Evolutionary conservation across 1,284 basidiomycete species (phyloP), one percentile per base, ranked within the genome.

Genomic region (Athelia psychrophila): DNA sequence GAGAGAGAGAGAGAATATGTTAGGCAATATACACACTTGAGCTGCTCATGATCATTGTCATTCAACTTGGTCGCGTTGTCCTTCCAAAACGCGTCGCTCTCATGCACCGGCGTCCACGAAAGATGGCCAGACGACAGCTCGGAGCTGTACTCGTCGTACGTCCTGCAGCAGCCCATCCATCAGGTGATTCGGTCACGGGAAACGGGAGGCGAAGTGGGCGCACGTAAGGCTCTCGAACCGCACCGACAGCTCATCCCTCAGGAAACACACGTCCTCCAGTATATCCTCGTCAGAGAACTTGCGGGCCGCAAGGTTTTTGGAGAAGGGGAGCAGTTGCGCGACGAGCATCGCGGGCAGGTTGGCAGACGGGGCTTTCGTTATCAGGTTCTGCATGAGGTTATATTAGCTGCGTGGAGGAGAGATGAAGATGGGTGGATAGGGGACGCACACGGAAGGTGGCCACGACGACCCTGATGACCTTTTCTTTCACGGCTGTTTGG

Each of bases 231-330:
- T 93, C 61, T 96, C 87, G 67, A 95, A 91, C 48, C 90, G 83
- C 38, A 79, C 75, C 47, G 84, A 84, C 20, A 99, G 76, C 64
- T 96, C 92, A 46, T 92, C 87, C 55, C 81, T 81, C 32, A 98
- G 77, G 68, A 87, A 95, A 51, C 88, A 81, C 18, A 98, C 81
- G 61, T 99, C 97, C 60, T 98, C 95, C 23, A 91, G 73, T 55
- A 98, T 86, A 61, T 98, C 95, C 58, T 96, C 93, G 64, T 98
- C 97, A 0, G 91, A 89, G 84, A 92, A 98, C 70, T 97, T 97
- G 52, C 96, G 82, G 9, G 81, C 73, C 44, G 83, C 81, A 20
- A 99, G 80, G 55, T 91, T 94, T 73, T 91, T 90, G 51, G 85
- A 81, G 63, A 95, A 95, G 0, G 93, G 88, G 1, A 98, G 78